phyloP scores from a whole-genome alignment of 2,329 filamentous ascomycete species.

The Aspergillus awamori region DNA sequence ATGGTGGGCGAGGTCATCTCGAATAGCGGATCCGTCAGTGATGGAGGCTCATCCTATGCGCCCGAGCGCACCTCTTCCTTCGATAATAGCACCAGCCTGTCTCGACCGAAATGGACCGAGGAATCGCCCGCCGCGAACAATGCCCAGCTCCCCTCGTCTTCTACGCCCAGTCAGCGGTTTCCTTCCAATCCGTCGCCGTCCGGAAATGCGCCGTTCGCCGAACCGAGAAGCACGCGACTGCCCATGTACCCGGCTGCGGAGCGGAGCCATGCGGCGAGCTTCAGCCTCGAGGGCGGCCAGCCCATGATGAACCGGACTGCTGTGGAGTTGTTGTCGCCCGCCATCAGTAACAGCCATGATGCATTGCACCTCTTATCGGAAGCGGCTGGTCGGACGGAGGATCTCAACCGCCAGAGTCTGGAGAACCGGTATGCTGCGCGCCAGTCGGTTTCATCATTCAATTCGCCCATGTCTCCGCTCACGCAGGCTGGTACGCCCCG shows the following conservation, averaged over 20 bases:
- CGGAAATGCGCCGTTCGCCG: slow-evolving; percentile 31
- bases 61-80: slow-evolving; percentile 29
- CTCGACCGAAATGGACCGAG: slow-evolving; percentile 17
- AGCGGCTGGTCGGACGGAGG: slow-evolving; percentile 63
- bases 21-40: slow-evolving; percentile 28
- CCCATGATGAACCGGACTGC: slow-evolving; percentile 64
- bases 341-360: slow-evolving; percentile 89
- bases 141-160: neutral
- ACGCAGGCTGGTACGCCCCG: slow-evolving; percentile 39
- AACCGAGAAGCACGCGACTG: slow-evolving; percentile 30
- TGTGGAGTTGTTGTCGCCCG: slow-evolving; percentile 61
- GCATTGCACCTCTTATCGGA: slow-evolving; percentile 89
- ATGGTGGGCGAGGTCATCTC: slow-evolving; percentile 50
- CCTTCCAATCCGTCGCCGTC: slow-evolving; percentile 8
- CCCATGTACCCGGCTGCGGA: slow-evolving; percentile 31
- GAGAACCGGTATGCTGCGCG: slow-evolving; percentile 49
- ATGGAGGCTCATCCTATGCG: slow-evolving; percentile 31
- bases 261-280: slow-evolving; percentile 27
- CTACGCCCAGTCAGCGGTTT: slow-evolving; percentile 10
- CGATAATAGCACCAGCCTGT: slow-evolving; percentile 26
- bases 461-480: slow-evolving; percentile 41
- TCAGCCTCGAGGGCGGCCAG: slow-evolving; percentile 54
- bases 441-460: slow-evolving; percentile 44
- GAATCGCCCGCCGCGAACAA: neutral
- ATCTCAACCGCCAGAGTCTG: slow-evolving; percentile 52